Evolutionary conservation across 2,329 filamentous ascomycete species (phyloP).

Genomic region (Alternaria rosae): DNA sequence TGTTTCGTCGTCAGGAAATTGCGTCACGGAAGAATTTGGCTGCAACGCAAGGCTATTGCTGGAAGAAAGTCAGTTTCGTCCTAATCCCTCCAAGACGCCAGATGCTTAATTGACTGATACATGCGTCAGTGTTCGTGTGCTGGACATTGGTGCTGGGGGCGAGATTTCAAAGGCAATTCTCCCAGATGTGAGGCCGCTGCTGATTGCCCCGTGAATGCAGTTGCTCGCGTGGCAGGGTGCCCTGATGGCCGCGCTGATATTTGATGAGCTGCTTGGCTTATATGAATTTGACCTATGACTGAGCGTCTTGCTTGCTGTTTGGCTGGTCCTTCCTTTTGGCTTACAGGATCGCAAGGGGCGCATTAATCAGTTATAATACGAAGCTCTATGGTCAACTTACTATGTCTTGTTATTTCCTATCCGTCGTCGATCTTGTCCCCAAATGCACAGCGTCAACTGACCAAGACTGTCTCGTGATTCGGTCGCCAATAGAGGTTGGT

Average conservation of each 20-base stretch:
- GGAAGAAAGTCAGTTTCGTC: neutral
- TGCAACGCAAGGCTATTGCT: neutral
- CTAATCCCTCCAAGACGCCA: no score
- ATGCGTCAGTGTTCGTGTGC: neutral
- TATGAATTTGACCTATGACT: neutral
- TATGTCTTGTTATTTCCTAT: neutral
- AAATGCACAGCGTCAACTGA: neutral
- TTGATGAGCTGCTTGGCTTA: neutral
- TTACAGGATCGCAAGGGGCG: neutral
- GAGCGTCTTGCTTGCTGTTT: neutral
- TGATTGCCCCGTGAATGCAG: neutral
- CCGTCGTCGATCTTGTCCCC: neutral
- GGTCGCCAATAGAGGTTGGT: no score
- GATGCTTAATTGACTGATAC: no score
- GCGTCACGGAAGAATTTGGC: neutral
- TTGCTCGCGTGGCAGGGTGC: neutral
- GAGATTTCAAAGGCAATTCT: neutral
- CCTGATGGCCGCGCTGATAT: neutral
- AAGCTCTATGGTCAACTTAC: neutral
- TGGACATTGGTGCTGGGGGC: neutral
- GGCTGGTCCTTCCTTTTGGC: neutral
- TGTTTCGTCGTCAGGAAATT: neutral
- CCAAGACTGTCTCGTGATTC: no score
- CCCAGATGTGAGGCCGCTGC: neutral
- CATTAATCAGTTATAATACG: fast-evolving